Base-by-base conservation (phyloP, 176 grass and related monocot species). In the Musa itinerans region DNA sequence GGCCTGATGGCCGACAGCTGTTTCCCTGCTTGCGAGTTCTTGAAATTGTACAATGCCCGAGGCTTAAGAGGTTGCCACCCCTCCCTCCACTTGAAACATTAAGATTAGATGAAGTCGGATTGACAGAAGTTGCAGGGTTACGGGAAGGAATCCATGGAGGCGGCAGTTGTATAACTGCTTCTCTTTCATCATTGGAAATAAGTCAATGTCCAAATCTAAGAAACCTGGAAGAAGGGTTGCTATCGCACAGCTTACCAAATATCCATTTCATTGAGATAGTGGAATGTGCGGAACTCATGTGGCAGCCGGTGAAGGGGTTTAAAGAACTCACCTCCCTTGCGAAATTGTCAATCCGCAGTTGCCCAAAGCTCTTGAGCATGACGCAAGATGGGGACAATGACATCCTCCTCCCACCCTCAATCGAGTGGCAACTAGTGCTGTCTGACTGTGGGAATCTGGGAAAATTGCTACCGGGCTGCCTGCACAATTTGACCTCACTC, bases 381-480 rank as follows among this genome's bases (percentile, higher is more conserved):
- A 21, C 20, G 17, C 23, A 19, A 1, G 52, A 5, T 23, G 54
- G 13, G 54, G 15, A 55, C 11, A 14, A 10, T 1, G 20, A 78
- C 24, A 73, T 81, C 67, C 43, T 74, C 13, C 63, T 81, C 43
- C 80, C 80, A 9, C 23, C 22, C 73, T 82, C 80, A 19, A 52
- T 82, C 26, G 57, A 53, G 52, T n/a, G n/a, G n/a, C n/a, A 15
- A 34, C 25, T 82, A 53, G 17, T 57, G 43, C 20, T 82, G 15
- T 58, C 68, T 58, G 25, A 23, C 24, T 82, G 73, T 43, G 73
- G 80, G 11, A 25, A 25, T 34, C 74, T 83, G 0, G 73, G 63
- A 22, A 61, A 71, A 23, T 83, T 66, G 13, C 64, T 78, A 61
- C 81, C 74, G 1, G 11, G 13, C 54, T 83, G 80, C 62, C 72